phyloP scores from a whole-genome alignment of 768 basidiomycete genomes.

The Lentinula detonsa region DNA sequence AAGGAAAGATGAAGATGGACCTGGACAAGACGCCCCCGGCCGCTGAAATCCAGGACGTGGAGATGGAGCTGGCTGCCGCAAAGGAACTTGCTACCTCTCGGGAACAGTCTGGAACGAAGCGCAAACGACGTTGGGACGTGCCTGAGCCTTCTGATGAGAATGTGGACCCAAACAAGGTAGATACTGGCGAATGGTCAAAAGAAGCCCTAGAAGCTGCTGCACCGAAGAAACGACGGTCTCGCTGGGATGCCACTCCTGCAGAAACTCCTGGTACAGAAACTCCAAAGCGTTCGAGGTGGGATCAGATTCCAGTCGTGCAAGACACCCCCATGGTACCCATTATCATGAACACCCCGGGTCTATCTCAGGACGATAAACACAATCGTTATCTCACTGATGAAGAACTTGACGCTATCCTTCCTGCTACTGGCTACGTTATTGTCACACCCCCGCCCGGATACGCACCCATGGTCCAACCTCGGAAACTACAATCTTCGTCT shows the following conservation, averaged over 20 bases:
- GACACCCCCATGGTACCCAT: slow-evolving; percentile 73
- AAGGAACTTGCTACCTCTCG: slow-evolving; percentile 31
- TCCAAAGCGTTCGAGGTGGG: slow-evolving; percentile 94
- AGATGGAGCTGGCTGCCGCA: slow-evolving; percentile 57
- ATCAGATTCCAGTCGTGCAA: slow-evolving; percentile 75
- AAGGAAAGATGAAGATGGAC: slow-evolving; percentile 74
- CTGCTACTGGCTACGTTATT: slow-evolving; percentile 80
- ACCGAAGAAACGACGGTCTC: slow-evolving; percentile 87
- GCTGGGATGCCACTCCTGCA: slow-evolving; percentile 93
- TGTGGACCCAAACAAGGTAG: slow-evolving; percentile 51
- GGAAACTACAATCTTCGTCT: slow-evolving; percentile 54
- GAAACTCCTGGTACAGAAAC: slow-evolving; percentile 58
- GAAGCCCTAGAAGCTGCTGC: slow-evolving; percentile 68
- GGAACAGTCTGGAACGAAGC: slow-evolving; percentile 41
- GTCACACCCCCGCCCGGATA: slow-evolving; percentile 95
- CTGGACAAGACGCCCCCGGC: slow-evolving; percentile 90
- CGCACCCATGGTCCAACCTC: slow-evolving; percentile 65
- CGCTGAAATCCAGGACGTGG: slow-evolving; percentile 65
- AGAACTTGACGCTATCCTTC: slow-evolving; percentile 89
- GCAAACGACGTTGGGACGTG: slow-evolving; percentile 82
- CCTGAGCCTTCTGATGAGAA: slow-evolving; percentile 58
- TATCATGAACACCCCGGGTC: slow-evolving; percentile 82
- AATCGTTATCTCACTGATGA: slow-evolving; percentile 96
- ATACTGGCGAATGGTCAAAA: slow-evolving; percentile 68
- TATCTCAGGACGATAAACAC: slow-evolving; percentile 92